These are phyloP conservation scores for Anaeramoeba ignava DNA, from an alignment of 78 protist species.

Conservation along the genomic window DNA sequence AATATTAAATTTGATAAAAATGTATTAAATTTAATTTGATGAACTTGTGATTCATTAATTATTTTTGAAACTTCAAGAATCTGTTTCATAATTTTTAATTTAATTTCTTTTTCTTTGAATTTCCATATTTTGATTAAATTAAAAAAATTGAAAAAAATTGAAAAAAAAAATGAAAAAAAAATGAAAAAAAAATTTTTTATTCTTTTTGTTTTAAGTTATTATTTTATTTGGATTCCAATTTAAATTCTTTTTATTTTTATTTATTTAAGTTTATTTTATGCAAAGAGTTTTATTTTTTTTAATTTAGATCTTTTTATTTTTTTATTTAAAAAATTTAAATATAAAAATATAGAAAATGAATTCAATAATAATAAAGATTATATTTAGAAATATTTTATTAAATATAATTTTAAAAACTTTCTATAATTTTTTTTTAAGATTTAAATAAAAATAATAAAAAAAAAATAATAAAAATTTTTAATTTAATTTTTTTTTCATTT, in stretches of 20 bases:
- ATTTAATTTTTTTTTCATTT: constrained; percentile 4
- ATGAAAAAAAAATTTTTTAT: not conserved
- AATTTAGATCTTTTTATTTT: not conserved
- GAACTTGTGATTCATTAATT: too few relatives aligned
- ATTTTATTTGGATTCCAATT: not conserved
- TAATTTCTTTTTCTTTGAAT: constrained; percentile 3
- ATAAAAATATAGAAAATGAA: not conserved
- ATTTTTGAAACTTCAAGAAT: too few relatives aligned
- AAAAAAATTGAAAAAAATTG: not conserved
- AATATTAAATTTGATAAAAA: not conserved
- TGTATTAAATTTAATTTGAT: too few relatives aligned
- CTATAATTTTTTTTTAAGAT: too few relatives aligned
- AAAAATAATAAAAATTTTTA: not conserved
- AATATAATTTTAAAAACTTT: too few relatives aligned
- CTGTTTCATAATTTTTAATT: too few relatives aligned
- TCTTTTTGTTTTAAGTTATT: not conserved
- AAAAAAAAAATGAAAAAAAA: too few relatives aligned
- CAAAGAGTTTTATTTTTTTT: not conserved
- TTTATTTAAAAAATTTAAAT: not conserved
- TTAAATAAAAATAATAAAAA: not conserved
- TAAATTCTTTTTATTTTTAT: not conserved
- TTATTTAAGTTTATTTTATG: constrained; percentile 2
- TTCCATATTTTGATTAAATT: not conserved
- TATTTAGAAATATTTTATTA: not conserved
- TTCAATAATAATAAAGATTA: not conserved